Evolutionary conservation across 345 rosid genomes (phyloP).

Genomic region (Populus tremula): DNA sequence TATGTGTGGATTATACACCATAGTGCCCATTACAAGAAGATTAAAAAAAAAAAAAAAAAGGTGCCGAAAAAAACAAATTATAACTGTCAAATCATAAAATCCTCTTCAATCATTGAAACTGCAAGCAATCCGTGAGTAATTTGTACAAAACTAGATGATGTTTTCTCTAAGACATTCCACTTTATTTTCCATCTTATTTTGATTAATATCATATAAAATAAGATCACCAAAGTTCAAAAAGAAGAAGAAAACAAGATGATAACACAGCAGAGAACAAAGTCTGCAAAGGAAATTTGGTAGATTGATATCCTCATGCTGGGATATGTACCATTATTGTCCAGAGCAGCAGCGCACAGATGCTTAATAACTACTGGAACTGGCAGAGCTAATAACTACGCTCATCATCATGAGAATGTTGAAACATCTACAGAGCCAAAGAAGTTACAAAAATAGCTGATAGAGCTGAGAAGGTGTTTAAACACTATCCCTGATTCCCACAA

Average conservation of each 20-base stretch:
- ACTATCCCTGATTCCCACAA: not conserved
- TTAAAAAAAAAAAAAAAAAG: not conserved
- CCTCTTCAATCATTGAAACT: not conserved
- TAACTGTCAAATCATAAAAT: not conserved
- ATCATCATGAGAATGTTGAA: not conserved
- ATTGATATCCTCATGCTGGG: not conserved
- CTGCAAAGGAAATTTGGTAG: not conserved
- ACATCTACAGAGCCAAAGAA: not conserved
- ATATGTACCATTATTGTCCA: not conserved
- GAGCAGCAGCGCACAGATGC: not conserved
- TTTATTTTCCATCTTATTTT: not conserved
- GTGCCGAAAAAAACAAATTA: not conserved
- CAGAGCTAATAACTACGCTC: not conserved
- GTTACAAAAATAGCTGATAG: not conserved
- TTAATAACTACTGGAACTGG: not conserved
- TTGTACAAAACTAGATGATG: not conserved
- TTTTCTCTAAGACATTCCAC: not conserved
- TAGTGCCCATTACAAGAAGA: slow-evolving; percentile 1
- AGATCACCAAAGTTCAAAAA: not conserved
- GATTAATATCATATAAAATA: not conserved
- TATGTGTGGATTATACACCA: not conserved
- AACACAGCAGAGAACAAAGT: not conserved
- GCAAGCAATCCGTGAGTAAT: not conserved
- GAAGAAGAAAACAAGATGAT: not conserved
- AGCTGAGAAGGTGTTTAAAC: not conserved